Percentiles rank a stretch among this genome's conserved stretches.
These are phyloP conservation scores for Rosa persica DNA, from an alignment of 306 rosid genomes.

Conservation along the genomic window DNA sequence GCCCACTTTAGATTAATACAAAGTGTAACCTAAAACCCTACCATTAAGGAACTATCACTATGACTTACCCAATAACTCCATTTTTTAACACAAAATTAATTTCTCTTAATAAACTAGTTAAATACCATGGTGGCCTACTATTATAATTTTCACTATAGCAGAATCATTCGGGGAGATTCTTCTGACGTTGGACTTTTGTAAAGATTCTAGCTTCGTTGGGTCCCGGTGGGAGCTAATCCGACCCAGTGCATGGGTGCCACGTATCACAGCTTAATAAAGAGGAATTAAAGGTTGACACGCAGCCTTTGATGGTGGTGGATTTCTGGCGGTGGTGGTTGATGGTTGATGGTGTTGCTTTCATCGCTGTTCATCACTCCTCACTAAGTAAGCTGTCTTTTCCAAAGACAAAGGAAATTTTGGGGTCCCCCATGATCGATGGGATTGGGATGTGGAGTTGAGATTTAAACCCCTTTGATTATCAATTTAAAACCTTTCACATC, in stretches of 20 bases:
- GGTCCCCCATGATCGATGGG: constrained; percentile 31
- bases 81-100: background rate
- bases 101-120: background rate
- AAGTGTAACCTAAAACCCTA: constrained; percentile 38
- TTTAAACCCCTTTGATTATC: constrained; percentile 22
- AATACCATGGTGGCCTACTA: background rate
- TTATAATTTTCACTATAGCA: background rate
- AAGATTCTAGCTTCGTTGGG: constrained; percentile 42
- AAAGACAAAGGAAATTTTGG: constrained; percentile 50
- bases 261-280: constrained; percentile 22
- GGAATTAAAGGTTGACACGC: constrained; percentile 34
- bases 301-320: constrained; percentile 36
- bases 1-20: constrained; percentile 25
- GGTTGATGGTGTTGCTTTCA: constrained; percentile 38
- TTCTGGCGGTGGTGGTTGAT: constrained; percentile 12
- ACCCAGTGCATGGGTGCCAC: constrained; percentile 65
- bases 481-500: background rate
- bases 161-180: constrained; percentile 57
- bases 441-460: constrained; percentile 32
- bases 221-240: constrained; percentile 23
- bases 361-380: constrained; percentile 10
- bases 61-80: constrained; percentile 22
- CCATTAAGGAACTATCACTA: constrained; percentile 41
- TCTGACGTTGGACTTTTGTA: constrained; percentile 39
- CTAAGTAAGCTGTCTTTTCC: constrained; percentile 54